Base-by-base conservation (phyloP, 169 alveolate species). In the Babesia divergens region DNA sequence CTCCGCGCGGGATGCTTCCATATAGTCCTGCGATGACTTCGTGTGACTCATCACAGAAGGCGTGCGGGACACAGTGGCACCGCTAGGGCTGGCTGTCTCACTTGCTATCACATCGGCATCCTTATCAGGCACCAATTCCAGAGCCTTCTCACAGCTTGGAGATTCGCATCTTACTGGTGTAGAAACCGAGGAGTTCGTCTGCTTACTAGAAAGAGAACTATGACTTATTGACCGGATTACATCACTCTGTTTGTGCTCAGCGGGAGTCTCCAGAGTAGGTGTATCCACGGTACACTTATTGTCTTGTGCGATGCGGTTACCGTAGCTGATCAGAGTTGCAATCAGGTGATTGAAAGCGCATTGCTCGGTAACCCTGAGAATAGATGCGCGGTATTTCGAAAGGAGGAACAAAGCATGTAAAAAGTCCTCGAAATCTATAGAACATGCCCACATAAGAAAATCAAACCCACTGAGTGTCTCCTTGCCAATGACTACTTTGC, bases 311-410 rank as follows among this genome's bases (percentile, higher is more conserved):
- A 52, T 6, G 54, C 55, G 67, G 38, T 6, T 22, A 7, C 43
- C 46, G 20, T 32, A 26, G 26, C 18, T 28, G 50, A 65, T 22
- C 37, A 75, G 34, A 3, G 50, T 26, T 7, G 65, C 28, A 13
- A 75, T 65, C 54, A 75, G 32, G 56, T 60, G 77, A 38, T 75
- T 75, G 60, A 75, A 75, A 13, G 85, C 49, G 28, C 58, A 75
- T 55, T 75, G 85, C 40, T 65, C 85, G 6, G 74, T 75, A 18
- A 66, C 66, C 24, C 68, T 55, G 16, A 62, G 79, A 14, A 75
- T 80, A 1, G 85, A 3, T 16, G 85, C 85, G 11, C 80, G 31
- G 72, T 75, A 75, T 49, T 66, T 51, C 28, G 85, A 29, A 29
- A 75, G 75, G 43, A 75, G 72, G 38, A 65, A 66, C 66, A 75